These are phyloP conservation scores for Termitomyces sp. DNA, from an alignment of 768 basidiomycete genomes.

Conservation along the genomic window DNA sequence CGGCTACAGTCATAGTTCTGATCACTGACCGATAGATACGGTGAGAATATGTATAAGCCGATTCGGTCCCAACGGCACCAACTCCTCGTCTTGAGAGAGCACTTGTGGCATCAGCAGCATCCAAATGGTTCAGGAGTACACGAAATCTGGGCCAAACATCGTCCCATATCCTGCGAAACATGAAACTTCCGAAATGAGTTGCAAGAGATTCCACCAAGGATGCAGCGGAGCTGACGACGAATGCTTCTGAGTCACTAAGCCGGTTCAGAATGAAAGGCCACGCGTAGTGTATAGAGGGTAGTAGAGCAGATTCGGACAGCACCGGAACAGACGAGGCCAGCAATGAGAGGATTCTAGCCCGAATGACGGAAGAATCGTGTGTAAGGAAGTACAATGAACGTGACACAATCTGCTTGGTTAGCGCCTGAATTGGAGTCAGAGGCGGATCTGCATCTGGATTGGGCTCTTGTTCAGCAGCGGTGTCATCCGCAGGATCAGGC, in stretches of 20 bases:
- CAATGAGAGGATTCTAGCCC: conserved; percentile 76
- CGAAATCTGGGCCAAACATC: conserved; percentile 89
- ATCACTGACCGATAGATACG: conserved; percentile 76
- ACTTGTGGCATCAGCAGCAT: conserved; percentile 57
- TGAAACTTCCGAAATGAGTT: conserved; percentile 74
- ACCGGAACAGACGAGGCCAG: conserved; percentile 73
- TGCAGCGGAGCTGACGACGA: conserved; percentile 77
- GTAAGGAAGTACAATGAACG: conserved; percentile 90
- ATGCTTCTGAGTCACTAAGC: conserved; percentile 66
- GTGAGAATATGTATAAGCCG: conserved; percentile 79
- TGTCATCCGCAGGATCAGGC: conserved; percentile 15
- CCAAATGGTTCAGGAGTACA: conserved; percentile 53
- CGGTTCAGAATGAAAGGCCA: conserved; percentile 96
- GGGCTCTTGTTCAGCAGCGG: conserved; percentile 21
- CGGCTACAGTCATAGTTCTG: conserved; percentile 65
- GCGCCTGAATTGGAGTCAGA: conserved; percentile 65
- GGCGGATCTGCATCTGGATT: conserved; percentile 44
- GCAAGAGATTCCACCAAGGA: conserved; percentile 70
- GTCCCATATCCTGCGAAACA: conserved; percentile 83
- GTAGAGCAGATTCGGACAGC: conserved; percentile 64
- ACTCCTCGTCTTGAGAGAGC: conserved; percentile 59
- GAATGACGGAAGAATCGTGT: conserved; percentile 82
- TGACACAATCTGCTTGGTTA: conserved; percentile 82
- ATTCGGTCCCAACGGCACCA: conserved; percentile 55
- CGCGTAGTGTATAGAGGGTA: conserved; percentile 81